Base-by-base conservation (phyloP, 805 yeast genomes). In the Clavispora vitiphila region DNA sequence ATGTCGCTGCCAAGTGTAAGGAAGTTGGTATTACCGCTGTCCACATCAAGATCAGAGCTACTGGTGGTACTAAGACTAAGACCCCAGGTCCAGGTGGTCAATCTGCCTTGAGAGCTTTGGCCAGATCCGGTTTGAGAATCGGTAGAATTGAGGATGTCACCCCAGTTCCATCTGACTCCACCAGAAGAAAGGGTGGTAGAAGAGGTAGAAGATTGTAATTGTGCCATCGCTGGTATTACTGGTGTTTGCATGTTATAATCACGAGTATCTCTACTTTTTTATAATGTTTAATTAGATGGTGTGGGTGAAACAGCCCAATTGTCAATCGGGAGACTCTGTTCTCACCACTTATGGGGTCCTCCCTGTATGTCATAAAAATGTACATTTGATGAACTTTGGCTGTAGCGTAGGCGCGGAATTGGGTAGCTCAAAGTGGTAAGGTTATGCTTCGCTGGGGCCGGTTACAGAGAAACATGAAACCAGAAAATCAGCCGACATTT, bases 151-250 rank as follows among this genome's bases (percentile, higher is more conserved):
- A 95, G 82, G 99, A 93, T 76, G 99, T 93, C 61, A 93, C 99
- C 62, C 99, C 99, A 76, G 90, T 93, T 66, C 99, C 99, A 76
- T 93, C 99, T 62, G 99, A 93, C 78, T 90, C 98, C 67, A 95
- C 99, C 76, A 93, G 99, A 86, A 87, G 91, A 88, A 95, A 93
- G 95, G 99, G 99, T 88, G 99, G 99, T 87, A 93, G 99, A 83
- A 90, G 99, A 84, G 99, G 99, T 91, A 91, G 99, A 85, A 89
- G 99, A 86, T 85, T 90, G 78, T 87, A 50, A 42, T 37, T 26
- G 49, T 45, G 49, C 39, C 24, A 20, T 30, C 29, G 40, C 38
- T 34, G 31, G 24, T 34, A 37, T 41, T 39, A 35, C 44, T 42
- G 35, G 22, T 32, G 23, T n/a, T 19, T 32, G 42, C 38, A 39